A percentile compares a stretch with the other conserved stretches of the same genome.
phyloP scores from a whole-genome alignment of 257 asterid species.

The Oldenlandia corymbosa region DNA sequence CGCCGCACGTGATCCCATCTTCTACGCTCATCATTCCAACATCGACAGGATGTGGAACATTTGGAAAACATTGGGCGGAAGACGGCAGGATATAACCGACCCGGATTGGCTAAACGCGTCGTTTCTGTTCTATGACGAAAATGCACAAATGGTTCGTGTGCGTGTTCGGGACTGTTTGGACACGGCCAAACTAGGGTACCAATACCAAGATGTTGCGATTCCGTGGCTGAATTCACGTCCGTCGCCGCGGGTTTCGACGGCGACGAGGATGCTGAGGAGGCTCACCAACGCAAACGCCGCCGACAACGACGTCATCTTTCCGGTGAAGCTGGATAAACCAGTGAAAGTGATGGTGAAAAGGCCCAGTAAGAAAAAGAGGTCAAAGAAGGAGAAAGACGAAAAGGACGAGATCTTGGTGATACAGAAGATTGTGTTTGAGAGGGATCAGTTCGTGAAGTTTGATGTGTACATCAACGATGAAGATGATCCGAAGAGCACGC shows the following conservation, averaged over 20 bases:
- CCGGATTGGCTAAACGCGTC: constrained; percentile 53
- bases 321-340: constrained; percentile 44
- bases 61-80: constrained; percentile 70
- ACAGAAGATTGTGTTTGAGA: constrained; percentile 33
- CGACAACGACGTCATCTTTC: constrained; percentile 29
- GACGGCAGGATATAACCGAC: constrained; percentile 56
- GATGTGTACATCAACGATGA: constrained; percentile 64
- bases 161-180: constrained; percentile 62
- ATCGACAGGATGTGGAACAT: constrained; percentile 66
- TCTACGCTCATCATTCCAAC: constrained; percentile 72
- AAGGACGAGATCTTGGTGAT: constrained; percentile 46
- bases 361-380: constrained; percentile 61
- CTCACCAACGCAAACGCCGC: constrained; percentile 48
- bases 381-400: constrained; percentile 59
- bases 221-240: constrained; percentile 64
- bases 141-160: constrained; percentile 68
- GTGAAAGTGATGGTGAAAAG: constrained; percentile 56
- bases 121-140: constrained; percentile 68
- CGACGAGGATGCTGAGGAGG: constrained; percentile 34
- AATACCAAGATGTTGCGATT: constrained; percentile 42
- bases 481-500: constrained; percentile 32
- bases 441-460: constrained; percentile 36
- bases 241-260: constrained; percentile 39
- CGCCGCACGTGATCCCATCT: constrained; percentile 71
- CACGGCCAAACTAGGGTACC: constrained; percentile 44